phyloP scores from a whole-genome alignment of 257 asterid species.

The Primulina huaijiensis region DNA sequence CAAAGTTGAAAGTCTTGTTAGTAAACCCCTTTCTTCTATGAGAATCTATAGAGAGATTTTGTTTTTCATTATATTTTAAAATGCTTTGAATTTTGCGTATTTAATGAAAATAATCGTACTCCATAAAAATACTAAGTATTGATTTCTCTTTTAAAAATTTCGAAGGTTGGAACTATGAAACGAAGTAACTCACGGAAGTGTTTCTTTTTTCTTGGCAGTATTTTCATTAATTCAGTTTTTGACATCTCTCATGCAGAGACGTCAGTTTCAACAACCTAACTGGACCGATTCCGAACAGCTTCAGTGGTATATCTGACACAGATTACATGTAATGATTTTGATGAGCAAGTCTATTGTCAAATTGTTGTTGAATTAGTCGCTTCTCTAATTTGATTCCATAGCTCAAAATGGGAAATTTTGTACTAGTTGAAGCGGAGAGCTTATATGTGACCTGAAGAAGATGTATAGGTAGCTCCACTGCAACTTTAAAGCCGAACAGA shows the following conservation, averaged over 20 bases:
- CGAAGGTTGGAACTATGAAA: background rate
- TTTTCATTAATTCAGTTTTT: background rate
- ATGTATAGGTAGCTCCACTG: too few species aligned
- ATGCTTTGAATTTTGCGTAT: too few species aligned
- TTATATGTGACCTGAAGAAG: too few species aligned
- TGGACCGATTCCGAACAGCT: slow-evolving; percentile 52
- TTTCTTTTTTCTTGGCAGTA: background rate
- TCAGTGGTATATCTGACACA: slow-evolving; percentile 15
- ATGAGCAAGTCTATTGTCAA: background rate
- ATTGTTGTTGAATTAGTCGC: background rate
- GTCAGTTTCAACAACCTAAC: slow-evolving; percentile 67
- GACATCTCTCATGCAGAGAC: slow-evolving; percentile 46
- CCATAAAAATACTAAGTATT: background rate
- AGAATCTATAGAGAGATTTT: background rate
- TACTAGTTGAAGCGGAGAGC: background rate
- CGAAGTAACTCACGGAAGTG: background rate
- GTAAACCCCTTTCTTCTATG: slow-evolving; percentile 28
- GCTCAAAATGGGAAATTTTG: background rate
- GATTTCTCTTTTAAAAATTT: background rate
- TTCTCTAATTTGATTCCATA: background rate
- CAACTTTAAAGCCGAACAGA: too few species aligned
- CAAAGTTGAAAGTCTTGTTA: slow-evolving; percentile 47
- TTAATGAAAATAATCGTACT: too few species aligned
- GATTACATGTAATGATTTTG: slow-evolving; percentile 45
- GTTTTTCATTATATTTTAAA: background rate